Base-by-base conservation (phyloP, 805 yeast genomes). In the Cyberlindnera sargentensis region DNA sequence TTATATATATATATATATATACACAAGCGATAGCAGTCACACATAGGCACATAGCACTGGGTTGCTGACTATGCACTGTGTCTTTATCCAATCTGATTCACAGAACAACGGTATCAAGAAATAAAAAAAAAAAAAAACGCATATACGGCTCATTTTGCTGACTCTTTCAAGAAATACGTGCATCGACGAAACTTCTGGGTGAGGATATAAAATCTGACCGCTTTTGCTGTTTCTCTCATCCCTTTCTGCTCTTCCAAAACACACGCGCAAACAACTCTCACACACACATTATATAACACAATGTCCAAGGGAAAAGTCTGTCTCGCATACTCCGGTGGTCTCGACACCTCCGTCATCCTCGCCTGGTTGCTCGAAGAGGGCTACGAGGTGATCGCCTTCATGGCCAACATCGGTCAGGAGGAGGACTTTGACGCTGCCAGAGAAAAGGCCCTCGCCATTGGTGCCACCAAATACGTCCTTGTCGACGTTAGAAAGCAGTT, bases 261-360 rank as follows among this genome's bases (percentile, higher is more conserved):
- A 8, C 31, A 9, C 28, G 15, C n/a, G 7, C 31, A 27, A 33
- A 31, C 41, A 20, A 11, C 7, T 27, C 20, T 26, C 24, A 15
- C 35, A 25, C 28, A n/a, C 8, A 10, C 39, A 28, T 34, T 30
- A 26, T 25, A 23, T 26, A 4, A 42, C 37, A 51, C 35, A 60
- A 90, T 90, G 97, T 83, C 95, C 41, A 91, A 93, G 70, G 99
- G 99, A 64, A 91, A 91, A 73, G 99, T 93, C 67, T 93, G 99
- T 78, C 80, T 93, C 66, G 99, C 99, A 44, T 93, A 93, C 75
- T 93, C 98, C 41, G 99, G 99, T 61, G 99, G 99, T 73, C 78
- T 93, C 60, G 99, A 93, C 65, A 93, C 99, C 76, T 90, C 97
- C 27, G 85, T 93, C 50, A 93, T 93, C 61, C 80, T 93, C 55